Evolutionary conservation across 73 alveolate species (phyloP), one percentile per base, ranked within the genome.

Genomic region (Vitrella brassicaformis): DNA sequence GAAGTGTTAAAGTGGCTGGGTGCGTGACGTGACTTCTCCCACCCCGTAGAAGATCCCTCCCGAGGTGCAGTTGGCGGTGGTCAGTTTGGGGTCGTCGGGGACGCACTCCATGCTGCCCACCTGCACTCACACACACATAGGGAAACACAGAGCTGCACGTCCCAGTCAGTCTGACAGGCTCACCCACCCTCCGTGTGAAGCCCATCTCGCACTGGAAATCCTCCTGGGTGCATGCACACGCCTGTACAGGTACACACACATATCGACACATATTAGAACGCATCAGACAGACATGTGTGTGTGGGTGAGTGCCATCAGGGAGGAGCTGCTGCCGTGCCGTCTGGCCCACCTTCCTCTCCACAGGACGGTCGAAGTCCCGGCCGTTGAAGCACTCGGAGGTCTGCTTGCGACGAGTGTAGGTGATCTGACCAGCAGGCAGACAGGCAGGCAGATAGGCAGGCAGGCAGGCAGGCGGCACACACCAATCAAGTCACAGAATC

Each of bases 161-260:
- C n/a, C n/a, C n/a, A n/a, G n/a, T n/a, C n/a, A n/a, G n/a, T n/a
- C n/a, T n/a, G n/a, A n/a, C n/a, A n/a, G n/a, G n/a, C n/a, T n/a
- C n/a, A n/a, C n/a, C n/a, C n/a, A n/a, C n/a, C n/a, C n/a, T 39
- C 29, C 96, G 85, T 27, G 75, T 73, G 89, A 73, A 94, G 47
- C 97, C 97, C 47, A 79, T 65, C 73, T 94, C 98, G 85, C 98
- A 94, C 86, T 91, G 96, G 85, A 80, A 94, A 86, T 94, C 98
- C 74, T 73, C 86, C 66, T 90, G 92, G 30, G 97, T 90, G 83
- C 98, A 94, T 47, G 82, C 92, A 79, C 98, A 94, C 68, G 81
- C 81, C 84, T 39, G 56, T 14, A 39, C 56, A 39, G 22, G 14
- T 14, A 39, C 56, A 39, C 56, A 4, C 56, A 39, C 14, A 39